phyloP scores from a whole-genome alignment of 2,329 filamentous ascomycete genomes.

The Penicillium sp. region DNA sequence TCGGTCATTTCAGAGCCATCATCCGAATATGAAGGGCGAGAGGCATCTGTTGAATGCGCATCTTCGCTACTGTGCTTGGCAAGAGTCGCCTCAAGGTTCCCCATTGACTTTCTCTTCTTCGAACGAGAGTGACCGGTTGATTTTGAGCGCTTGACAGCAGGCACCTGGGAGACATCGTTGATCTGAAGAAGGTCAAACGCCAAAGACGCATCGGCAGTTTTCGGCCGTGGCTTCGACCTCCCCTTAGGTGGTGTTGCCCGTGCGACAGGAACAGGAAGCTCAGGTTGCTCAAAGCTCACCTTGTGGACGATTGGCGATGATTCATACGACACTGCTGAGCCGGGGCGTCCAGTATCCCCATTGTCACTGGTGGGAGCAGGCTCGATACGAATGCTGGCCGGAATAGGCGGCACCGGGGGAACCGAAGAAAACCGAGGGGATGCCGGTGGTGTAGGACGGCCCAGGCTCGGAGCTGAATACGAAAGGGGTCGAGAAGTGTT shows the following conservation, averaged over 20 bases:
- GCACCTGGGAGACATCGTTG: slow-evolving; percentile 17
- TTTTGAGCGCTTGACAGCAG: slow-evolving; percentile 41
- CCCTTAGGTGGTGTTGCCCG: slow-evolving; percentile 42
- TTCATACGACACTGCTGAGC: slow-evolving; percentile 83
- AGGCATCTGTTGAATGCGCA: slow-evolving; percentile 23
- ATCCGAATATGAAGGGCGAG: slow-evolving; percentile 31
- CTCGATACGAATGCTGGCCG: slow-evolving; percentile 18
- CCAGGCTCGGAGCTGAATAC: slow-evolving; percentile 34
- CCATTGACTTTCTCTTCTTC: slow-evolving; percentile 34
- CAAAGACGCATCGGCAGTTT: slow-evolving; percentile 46
- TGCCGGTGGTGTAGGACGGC: slow-evolving; percentile 34
- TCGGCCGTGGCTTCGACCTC: slow-evolving; percentile 39
- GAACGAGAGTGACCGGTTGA: slow-evolving; percentile 40
- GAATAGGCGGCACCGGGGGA: slow-evolving; percentile 17
- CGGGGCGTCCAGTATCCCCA: slow-evolving; percentile 69
- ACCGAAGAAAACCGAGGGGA: slow-evolving; percentile 31
- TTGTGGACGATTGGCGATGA: slow-evolving; percentile 75
- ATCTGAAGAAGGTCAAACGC: slow-evolving; percentile 29
- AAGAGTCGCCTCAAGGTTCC: slow-evolving; percentile 30
- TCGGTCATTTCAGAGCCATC: slow-evolving; percentile 36
- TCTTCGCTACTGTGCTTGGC: slow-evolving; percentile 22
- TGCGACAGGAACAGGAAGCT: slow-evolving; percentile 32
- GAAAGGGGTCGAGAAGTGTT: slow-evolving; percentile 36
- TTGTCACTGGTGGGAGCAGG: slow-evolving; percentile 15
- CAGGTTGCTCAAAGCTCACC: slow-evolving; percentile 60